Base-by-base conservation (phyloP, 164 flowering plant species). In the Saururus chinensis region DNA sequence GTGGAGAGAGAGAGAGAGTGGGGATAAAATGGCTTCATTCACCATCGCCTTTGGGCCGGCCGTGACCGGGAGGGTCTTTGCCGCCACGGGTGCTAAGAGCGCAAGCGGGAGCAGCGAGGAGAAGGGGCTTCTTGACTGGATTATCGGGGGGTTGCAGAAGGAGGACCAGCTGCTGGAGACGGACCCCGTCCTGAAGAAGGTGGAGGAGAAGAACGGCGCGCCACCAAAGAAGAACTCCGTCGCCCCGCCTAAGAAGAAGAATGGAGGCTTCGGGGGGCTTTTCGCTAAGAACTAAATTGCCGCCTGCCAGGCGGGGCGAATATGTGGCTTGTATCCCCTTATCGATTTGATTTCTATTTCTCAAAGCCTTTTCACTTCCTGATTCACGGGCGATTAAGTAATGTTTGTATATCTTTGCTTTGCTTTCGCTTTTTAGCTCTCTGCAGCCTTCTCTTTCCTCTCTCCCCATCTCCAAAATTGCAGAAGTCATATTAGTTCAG, bases 181-280 rank as follows among this genome's bases (percentile, higher is more conserved):
- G n/a, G 98, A 91, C 57, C 98, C 98, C 0, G 68, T 91, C 40
- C 85, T 91, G 66, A 76, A 88, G 81, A 91, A 91, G 74, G 95
- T 77, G 48, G 98, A 91, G 70, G 95, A 76, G 59, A 82, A 83
- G 76, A 73, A 56, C 23, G 71, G 72, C 8, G 74, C 74, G 54
- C 69, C 76, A 1, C 53, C 61, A 59, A 64, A 68, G 60, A 60
- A 59, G 40, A 74, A 74, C 56, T 45, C 90, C 53, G 84, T 76
- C 5, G 71, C 76, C 0, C 80, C 79, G 4, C 88, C 86, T 0
- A 76, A 73, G 19, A 67, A 83, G 81, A 90, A 87, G 88, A 82
- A 82, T 62, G 45, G 63, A 23, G 83, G 84, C 58, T 68, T 86
- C 61, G 97, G 97, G 7, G 92, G 93, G 37, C 84, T 91, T 22